Conservation (phyloP, 352 stramenopile genomes). For the Globisporangium barbulae region DNA sequence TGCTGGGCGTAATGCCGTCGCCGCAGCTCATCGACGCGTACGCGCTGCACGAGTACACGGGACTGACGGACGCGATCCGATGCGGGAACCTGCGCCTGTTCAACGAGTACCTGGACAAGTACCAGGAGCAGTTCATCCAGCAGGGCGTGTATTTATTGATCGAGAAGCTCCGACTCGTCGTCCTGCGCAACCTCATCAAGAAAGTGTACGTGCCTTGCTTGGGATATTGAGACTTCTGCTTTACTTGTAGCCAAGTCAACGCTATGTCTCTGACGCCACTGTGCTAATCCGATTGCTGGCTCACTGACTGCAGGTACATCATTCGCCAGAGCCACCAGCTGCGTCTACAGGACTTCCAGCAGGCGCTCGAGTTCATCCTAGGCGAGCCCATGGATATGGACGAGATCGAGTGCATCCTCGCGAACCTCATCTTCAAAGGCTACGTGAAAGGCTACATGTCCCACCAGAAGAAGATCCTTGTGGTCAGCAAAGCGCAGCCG, state of each 20-base stretch:
- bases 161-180: conserved; percentile 94
- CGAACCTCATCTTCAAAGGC: conserved; percentile 96
- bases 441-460: conserved; percentile 97
- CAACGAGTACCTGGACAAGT: conserved; percentile 89
- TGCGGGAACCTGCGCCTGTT: conserved; percentile 92
- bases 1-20: conserved; percentile 91
- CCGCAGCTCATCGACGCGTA: conserved; percentile 90
- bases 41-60: conserved; percentile 78
- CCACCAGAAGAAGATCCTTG: conserved; percentile 94
- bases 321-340: conserved; percentile 89
- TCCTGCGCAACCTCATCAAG: conserved; percentile 95
- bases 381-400: conserved; percentile 91
- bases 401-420: conserved; percentile 96
- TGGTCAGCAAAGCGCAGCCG: conserved; percentile 93
- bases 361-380: conserved; percentile 81
- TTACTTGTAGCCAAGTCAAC: not conserved
- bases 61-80: conserved; percentile 89
- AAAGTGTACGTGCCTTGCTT: conserved; percentile 82
- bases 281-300: not conserved
- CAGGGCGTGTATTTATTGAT: conserved; percentile 95
- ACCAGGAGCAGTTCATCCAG: conserved; percentile 89
- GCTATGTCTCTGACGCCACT: not conserved
- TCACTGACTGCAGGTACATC: conserved; percentile 47
- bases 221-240: not conserved
- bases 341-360: conserved; percentile 87